Evolutionary conservation across 108 stramenopile species (phyloP), one percentile per base, ranked within the genome.

Genomic region (Craspedostauros australis): DNA sequence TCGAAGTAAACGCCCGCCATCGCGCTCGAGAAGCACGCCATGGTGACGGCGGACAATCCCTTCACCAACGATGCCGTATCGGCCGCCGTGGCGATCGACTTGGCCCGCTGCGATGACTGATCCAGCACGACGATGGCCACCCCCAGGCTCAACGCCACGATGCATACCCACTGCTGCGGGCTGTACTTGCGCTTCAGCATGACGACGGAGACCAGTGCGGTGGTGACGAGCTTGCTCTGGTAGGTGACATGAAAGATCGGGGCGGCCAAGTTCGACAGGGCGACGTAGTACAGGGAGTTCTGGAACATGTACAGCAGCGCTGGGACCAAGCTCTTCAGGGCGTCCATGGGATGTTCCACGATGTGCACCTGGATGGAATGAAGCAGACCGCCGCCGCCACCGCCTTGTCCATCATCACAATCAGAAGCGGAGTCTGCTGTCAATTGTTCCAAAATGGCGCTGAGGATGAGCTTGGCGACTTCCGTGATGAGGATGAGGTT

Each of bases 1-100:
- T 95, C 94, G 66, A 95, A 95, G 72, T 91, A 95, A 22, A 93
- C 91, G 6, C 91, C 88, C 0, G 91, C 86, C 48, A 93, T 84
- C 1, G 91, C 91, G 30, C 66, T 70, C n/a, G 80, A 77, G 26
- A 85, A 64, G 61, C 86, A 91, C 4, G 87, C 86, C 18, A 75
- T 14, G 1, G 84, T 54, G 24, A 95, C 91, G 26, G 84, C 72
- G 20, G 50, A 27, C 9, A 92, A 54, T 8, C 94, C 94, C 21
- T 65, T 48, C 16, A 69, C 18, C 16, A 72, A 37, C 62, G 54
- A 59, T 48, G 67, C 57, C 20, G 31, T 50, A 18, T 15, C 21
- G 22, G n/a, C 21, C 18, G 45, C n/a, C 19, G n/a, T 8, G 23
- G 23, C 18, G 48, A 12, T 42, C 52, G 31, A 63, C 63, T n/a